Evolutionary conservation across 1,139 yeast species (phyloP).

Genomic region (Saccharomyces hybrid): DNA sequence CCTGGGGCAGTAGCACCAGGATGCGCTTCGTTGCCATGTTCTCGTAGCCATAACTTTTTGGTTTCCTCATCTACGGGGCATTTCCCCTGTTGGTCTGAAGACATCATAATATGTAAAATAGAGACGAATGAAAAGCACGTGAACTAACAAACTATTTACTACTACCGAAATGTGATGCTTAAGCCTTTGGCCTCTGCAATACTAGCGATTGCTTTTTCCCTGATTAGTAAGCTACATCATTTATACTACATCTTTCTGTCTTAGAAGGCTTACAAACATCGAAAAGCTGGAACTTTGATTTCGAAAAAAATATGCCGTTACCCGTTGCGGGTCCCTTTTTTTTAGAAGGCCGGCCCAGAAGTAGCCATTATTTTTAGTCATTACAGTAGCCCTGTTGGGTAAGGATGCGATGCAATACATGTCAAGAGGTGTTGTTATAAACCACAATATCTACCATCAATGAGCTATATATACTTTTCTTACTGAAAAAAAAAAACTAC

Average conservation of each 20-base stretch:
- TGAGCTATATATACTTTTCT: neutral
- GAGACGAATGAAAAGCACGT: neutral
- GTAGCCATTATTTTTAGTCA: neutral
- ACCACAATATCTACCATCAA: neutral
- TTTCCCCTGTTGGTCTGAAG: constrained; percentile 28
- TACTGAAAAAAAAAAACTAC: neutral
- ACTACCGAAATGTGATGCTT: neutral
- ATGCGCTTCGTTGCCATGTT: constrained; percentile 1
- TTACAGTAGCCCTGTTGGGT: neutral
- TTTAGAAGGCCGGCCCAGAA: neutral
- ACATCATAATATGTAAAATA: neutral
- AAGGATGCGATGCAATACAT: neutral
- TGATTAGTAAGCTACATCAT: neutral
- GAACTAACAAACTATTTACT: neutral
- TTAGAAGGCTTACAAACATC: neutral
- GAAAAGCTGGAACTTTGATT: neutral
- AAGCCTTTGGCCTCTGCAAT: neutral
- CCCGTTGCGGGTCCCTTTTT: neutral
- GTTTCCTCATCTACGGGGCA: constrained; percentile 64
- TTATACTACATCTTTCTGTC: neutral
- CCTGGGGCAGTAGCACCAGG: neutral
- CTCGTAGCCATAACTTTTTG: constrained; percentile 46
- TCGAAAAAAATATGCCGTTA: neutral
- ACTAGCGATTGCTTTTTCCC: neutral
- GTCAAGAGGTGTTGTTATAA: neutral